Base-by-base conservation (phyloP, 352 stramenopile species). In the Phytophthora vignae region DNA sequence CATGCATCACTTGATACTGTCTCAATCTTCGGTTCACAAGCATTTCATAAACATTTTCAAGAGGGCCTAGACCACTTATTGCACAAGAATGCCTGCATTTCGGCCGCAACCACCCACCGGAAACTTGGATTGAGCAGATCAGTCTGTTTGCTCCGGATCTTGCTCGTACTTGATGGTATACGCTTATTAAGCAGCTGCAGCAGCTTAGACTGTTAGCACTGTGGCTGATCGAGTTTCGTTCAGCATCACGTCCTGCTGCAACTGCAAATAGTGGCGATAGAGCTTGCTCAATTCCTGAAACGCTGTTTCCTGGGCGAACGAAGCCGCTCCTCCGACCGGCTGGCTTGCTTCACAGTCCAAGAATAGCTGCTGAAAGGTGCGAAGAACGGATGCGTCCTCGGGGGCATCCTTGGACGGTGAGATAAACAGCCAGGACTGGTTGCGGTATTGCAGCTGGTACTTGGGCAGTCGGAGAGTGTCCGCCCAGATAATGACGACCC, bases 361-460 rank as follows among this genome's bases (percentile, higher is more conserved):
- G 25, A 67, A 75, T 9, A 74, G 3, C 38, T 67, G 55, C 40
- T 71, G 62, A 63, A 71, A 75, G 12, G 68, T 60, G 11, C 62
- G 62, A 25, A 71, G 17, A 11, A 75, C 55, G 2, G 55, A 75
- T 14, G 48, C 40, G 10, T 64, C 21, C 19, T 55, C 29, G 3
- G 68, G 68, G 8, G 31, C 50, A 27, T 71, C 68, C 4, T 17
- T 21, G 3, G 68, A 71, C 17, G 46, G 70, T 1, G 64, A 67
- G 58, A 77, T 52, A 10, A 68, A 67, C 48, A 74, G 56, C 73
- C 73, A 76, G 1, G 55, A 17, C 4, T 75, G 62, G 27, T 73
- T 74, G 17, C 73, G 59, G 31, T 77, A 76, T 29, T 71, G 68
- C 15, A 79, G 21, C 12, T 65, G 19, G 55, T 68, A 55, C n/a